Percentiles rank a stretch among this genome's conserved stretches.
phyloP scores from a whole-genome alignment of 345 rosid genomes.

The Cardamine chenopodiifolia region DNA sequence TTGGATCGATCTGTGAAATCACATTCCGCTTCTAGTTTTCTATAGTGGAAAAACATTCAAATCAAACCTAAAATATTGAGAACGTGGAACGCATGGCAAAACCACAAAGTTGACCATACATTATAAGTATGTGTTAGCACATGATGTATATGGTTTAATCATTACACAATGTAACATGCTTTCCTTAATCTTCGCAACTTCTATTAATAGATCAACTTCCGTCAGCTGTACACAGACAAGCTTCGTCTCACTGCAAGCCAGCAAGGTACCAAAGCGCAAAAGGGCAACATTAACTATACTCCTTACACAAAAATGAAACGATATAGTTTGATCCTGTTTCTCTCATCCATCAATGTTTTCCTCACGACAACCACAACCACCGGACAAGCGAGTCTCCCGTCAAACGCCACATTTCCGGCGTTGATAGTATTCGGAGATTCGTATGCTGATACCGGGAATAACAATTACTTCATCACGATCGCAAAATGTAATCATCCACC shows the following conservation, averaged over 20 bases:
- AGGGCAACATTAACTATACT: not conserved
- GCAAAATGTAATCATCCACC: too few species aligned
- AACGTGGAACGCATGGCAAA: not conserved
- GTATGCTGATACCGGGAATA: not conserved
- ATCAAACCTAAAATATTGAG: not conserved
- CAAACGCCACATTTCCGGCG: not conserved
- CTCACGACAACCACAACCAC: not conserved
- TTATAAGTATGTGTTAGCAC: not conserved
- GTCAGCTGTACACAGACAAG: too few species aligned
- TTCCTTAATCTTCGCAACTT: not conserved
- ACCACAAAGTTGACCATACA: not conserved
- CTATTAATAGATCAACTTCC: too few species aligned
- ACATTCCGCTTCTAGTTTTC: too few species aligned
- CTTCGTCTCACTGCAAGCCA: too few species aligned
- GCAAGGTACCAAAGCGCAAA: not conserved
- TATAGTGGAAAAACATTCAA: too few species aligned
- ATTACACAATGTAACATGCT: not conserved
- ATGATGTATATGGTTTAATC: too few species aligned
- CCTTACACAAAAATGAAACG: not conserved
- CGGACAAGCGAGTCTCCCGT: not conserved
- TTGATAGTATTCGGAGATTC: not conserved
- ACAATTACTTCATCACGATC: not conserved
- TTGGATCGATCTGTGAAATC: too few species aligned
- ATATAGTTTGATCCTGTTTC: not conserved
- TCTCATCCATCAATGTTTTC: not conserved